Conservation (phyloP, 805 yeast genomes). For the Metschnikowia cubensis region DNA sequence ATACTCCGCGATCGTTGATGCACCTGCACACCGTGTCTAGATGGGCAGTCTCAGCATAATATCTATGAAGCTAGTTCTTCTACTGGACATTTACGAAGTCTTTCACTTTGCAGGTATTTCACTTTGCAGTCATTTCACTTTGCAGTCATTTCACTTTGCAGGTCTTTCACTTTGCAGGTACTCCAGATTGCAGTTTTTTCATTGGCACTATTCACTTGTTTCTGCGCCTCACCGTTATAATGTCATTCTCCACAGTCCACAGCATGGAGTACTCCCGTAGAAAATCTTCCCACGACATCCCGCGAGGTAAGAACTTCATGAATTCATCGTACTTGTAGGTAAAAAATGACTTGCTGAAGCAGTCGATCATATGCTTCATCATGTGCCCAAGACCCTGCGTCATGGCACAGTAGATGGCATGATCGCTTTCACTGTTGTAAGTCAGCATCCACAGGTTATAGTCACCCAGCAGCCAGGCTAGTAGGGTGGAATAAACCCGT, state of each 20-base stretch:
- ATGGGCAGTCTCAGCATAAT: not conserved
- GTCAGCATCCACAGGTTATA: conserved; percentile 27
- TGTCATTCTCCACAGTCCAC: conserved; percentile 32
- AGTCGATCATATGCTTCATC: conserved; percentile 29
- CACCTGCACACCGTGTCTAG: not conserved
- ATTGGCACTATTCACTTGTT: not conserved
- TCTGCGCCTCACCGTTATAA: conserved; percentile 20
- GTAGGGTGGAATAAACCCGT: conserved; percentile 16
- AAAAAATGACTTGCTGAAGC: conserved; percentile 34
- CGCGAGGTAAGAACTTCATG: conserved; percentile 28
- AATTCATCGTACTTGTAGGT: conserved; percentile 26
- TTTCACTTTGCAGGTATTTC: not conserved
- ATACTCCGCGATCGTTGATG: conserved; percentile 1
- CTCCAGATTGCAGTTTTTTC: not conserved
- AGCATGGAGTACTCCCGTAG: conserved; percentile 16
- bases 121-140: too few species aligned
- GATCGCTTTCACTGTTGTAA: conserved; percentile 32
- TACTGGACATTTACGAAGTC: not conserved
- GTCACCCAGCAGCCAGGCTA: conserved; percentile 29
- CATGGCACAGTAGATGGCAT: conserved; percentile 37
- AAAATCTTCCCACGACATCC: conserved; percentile 19
- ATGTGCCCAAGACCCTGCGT: conserved; percentile 35
- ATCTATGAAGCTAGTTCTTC: not conserved
- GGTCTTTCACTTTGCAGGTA: not conserved
- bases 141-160: not conserved